Evolutionary conservation across 148 eudicot genomes (phyloP), one percentile per base, ranked within the genome.

Genomic region (Vaccinium darrowii): DNA sequence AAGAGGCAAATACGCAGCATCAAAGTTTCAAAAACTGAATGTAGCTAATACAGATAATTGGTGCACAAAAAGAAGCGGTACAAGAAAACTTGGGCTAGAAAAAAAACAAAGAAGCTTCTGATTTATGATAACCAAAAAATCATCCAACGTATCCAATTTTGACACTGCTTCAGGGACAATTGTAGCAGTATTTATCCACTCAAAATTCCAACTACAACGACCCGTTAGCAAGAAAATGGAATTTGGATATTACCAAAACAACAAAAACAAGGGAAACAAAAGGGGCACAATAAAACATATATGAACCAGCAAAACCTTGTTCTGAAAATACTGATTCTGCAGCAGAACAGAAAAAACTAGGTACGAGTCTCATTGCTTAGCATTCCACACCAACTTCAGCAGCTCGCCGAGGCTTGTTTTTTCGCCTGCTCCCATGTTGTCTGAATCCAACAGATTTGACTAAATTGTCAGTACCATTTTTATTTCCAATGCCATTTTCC

Each of bases 371-470:
- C 74, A 54, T 18, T 16, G 77, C 81, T 80, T 65, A 65, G 92
- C 94, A 94, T 84, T 93, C 92, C 25, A 94, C 95, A 43, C 98
- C 95, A 81, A 88, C 98, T 89, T 92, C 96, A 86, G 98, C 98
- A 89, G 96, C 98, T 82, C 98, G 90, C 21, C 88, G 90, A 84
- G 98, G 98, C 86, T 91, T 93, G 89, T 85, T 91, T 84, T 93
- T 95, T 75, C 95, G 83, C 82, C 98, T 88, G 85, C 94, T 93
- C 71, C 98, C 93, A 63, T 83, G 91, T 74, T 88, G 94, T 81
- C 98, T 90, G 84, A 91, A 93, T 71, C 96, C 95, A 72, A 88
- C 91, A 25, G 87, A 78, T 85, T 91, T 92, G 13, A 90, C 87
- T 54, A 85, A 78, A 15, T 84, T 86, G 54, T 84, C 86, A 51